Evolutionary conservation across 306 rosid species (phyloP).

Genomic region (Malus fusca): DNA sequence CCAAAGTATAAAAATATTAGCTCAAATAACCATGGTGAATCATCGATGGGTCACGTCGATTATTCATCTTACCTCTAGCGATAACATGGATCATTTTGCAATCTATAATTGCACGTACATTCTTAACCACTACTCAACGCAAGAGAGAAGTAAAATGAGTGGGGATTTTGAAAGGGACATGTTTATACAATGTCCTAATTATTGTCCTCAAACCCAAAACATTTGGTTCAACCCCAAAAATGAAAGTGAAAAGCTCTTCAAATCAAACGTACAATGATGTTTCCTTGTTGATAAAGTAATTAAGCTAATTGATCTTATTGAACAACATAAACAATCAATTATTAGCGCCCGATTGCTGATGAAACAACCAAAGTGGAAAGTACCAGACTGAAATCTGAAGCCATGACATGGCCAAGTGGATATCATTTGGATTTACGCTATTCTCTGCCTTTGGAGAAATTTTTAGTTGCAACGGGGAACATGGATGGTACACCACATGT

Average conservation of each 20-base stretch:
- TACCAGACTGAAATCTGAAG: background rate
- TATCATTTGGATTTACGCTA: background rate
- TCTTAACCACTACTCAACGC: background rate
- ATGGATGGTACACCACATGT: too few relatives aligned
- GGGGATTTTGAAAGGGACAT: background rate
- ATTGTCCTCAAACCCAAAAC: background rate
- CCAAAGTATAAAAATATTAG: too few relatives aligned
- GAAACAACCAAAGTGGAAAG: background rate
- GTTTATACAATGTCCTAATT: background rate
- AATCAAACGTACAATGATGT: background rate
- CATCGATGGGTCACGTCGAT: background rate
- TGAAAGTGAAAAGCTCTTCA: background rate
- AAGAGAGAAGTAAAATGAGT: background rate
- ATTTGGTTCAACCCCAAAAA: background rate
- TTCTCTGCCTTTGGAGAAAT: background rate
- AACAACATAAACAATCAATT: background rate
- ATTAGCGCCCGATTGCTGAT: background rate
- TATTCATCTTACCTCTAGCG: background rate
- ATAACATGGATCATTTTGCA: background rate
- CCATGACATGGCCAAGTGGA: background rate
- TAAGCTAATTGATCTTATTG: background rate
- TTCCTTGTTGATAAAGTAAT: background rate
- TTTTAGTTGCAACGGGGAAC: too few relatives aligned
- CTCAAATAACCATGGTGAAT: background rate
- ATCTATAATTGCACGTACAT: background rate